Percentiles rank a stretch among this genome's conserved stretches.
Evolutionary conservation across 441 rosid species (phyloP).

Genomic region (Gossypium davidsonii): DNA sequence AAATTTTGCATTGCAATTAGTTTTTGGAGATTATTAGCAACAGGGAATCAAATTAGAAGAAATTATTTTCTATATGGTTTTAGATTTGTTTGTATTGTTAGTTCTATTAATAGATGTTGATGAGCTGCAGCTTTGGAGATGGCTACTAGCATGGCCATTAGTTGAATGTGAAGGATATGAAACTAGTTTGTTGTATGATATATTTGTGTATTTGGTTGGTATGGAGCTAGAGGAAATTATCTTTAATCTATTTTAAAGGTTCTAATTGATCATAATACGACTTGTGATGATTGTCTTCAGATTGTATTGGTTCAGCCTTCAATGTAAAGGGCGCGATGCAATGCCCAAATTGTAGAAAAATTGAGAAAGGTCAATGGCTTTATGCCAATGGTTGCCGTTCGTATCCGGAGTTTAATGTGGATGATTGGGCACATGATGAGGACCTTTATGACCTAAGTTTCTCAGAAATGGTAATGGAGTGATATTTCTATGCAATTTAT

Average conservation of each 20-base stretch:
- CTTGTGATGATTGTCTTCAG: conserved; percentile 33
- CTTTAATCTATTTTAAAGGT: not conserved
- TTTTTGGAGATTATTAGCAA: not conserved
- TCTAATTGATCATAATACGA: not conserved
- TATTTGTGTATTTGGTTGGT: not conserved
- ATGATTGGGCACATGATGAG: conserved; percentile 89
- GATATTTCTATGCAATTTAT: not conserved
- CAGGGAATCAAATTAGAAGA: not conserved
- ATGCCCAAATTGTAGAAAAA: conserved; percentile 95
- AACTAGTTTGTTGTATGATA: not conserved
- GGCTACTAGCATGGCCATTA: not conserved
- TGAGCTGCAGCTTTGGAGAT: not conserved
- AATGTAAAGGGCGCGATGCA: conserved; percentile 94
- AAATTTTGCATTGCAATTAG: not conserved
- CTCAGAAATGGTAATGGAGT: conserved; percentile 71
- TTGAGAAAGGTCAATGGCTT: conserved; percentile 98
- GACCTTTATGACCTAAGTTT: conserved; percentile 77
- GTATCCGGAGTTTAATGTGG: conserved; percentile 67
- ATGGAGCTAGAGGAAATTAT: not conserved
- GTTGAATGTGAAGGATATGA: not conserved
- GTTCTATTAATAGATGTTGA: not conserved
- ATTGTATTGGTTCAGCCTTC: conserved; percentile 98
- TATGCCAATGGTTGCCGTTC: conserved; percentile 80
- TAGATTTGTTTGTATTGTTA: not conserved
- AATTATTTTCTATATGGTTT: not conserved